Evolutionary conservation across 2,329 filamentous ascomycete species (phyloP).

Genomic region (Xylariaceae sp.): DNA sequence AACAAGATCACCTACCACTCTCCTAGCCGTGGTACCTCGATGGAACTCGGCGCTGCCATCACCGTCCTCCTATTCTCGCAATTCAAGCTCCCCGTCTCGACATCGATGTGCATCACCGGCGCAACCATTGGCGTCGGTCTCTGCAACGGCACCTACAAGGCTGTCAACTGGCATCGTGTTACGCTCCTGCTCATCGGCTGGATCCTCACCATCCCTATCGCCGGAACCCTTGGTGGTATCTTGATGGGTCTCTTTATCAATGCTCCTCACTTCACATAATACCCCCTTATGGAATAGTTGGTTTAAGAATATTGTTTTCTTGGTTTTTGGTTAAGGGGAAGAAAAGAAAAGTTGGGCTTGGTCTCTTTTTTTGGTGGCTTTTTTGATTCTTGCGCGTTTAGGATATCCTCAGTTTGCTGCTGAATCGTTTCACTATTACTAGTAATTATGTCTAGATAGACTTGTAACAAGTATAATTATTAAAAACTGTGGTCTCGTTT

Average conservation of each 20-base stretch:
- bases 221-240: constrained; percentile 50
- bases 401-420: too few relatives aligned
- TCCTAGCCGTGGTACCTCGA: constrained; percentile 50
- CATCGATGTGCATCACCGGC: constrained; percentile 74
- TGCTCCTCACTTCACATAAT: constrained; percentile 47
- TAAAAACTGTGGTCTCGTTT: too few relatives aligned
- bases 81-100: constrained; percentile 69
- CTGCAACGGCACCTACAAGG: constrained; percentile 66
- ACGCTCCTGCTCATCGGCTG: constrained; percentile 62
- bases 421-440: too few relatives aligned
- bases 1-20: constrained; percentile 44
- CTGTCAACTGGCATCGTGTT: constrained; percentile 72
- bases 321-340: neutral
- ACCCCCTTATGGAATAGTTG: neutral
- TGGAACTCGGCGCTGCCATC: constrained; percentile 76
- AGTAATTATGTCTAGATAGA: too few relatives aligned
- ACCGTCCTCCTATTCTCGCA: constrained; percentile 73
- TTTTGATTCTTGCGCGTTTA: too few relatives aligned
- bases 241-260: constrained; percentile 50
- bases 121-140: constrained; percentile 73
- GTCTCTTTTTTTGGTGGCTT: too few relatives aligned
- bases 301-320: too few relatives aligned
- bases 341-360: too few relatives aligned
- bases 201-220: constrained; percentile 60
- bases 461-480: too few relatives aligned